Conservation (phyloP, 805 yeast species). For the Myxozyma geophila region DNA sequence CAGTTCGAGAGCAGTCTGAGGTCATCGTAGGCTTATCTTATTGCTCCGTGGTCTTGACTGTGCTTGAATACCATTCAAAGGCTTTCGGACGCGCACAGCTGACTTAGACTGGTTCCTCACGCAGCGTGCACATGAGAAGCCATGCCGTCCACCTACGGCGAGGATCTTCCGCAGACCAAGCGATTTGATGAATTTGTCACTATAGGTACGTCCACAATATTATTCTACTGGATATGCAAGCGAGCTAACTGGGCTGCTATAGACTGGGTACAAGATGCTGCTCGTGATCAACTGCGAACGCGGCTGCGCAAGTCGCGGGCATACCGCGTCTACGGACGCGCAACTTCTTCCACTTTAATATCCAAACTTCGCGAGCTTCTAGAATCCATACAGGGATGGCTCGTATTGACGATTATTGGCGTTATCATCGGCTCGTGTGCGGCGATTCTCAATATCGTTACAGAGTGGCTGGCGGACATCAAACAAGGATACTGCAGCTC, state of each 20-base stretch:
- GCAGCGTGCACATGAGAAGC: background rate
- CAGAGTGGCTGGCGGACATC: constrained; percentile 83
- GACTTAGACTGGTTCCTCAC: background rate
- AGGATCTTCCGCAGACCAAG: constrained; percentile 46
- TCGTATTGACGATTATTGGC: constrained; percentile 77
- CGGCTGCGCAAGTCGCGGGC: constrained; percentile 25
- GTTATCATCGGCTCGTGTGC: constrained; percentile 80
- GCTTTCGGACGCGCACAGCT: background rate
- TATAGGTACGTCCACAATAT: constrained; percentile 34
- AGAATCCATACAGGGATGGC: constrained; percentile 61
- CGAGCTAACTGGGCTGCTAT: constrained; percentile 29
- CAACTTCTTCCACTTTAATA: constrained; percentile 1
- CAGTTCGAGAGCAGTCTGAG: too few relatives aligned
- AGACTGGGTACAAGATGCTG: constrained; percentile 66
- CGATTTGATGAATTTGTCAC: constrained; percentile 55
- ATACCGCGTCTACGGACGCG: constrained; percentile 10
- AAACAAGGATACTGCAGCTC: constrained; percentile 77
- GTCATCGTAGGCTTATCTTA: too few relatives aligned
- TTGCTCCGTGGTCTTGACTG: too few relatives aligned
- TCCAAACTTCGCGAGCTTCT: constrained; percentile 33
- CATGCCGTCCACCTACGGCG: constrained; percentile 18
- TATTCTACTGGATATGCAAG: too few relatives aligned
- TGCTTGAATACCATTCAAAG: too few relatives aligned
- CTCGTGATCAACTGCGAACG: constrained; percentile 40
- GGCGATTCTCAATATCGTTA: constrained; percentile 75